Percentiles rank a stretch among this genome's conserved stretches.
Evolutionary conservation across 306 rosid species (phyloP).

Genomic region (Glycine tomentella): DNA sequence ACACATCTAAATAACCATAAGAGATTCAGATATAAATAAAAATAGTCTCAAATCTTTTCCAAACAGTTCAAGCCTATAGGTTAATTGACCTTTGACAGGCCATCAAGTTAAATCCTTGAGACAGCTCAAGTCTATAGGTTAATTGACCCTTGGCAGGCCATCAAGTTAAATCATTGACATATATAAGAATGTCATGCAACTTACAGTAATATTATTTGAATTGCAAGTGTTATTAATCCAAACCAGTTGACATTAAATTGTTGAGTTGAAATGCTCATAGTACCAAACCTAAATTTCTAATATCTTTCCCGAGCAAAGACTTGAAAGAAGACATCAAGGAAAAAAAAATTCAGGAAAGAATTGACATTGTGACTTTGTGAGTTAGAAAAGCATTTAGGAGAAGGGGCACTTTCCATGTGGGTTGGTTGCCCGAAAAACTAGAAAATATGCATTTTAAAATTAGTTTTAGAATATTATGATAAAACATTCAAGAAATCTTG

Average conservation of each 20-base stretch:
- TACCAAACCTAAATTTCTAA: not conserved
- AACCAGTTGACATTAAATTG: not conserved
- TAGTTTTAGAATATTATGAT: too few species aligned
- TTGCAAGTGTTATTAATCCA: constrained; percentile 3
- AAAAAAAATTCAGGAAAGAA: not conserved
- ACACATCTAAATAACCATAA: not conserved
- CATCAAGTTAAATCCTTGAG: not conserved
- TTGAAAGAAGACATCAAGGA: constrained; percentile 4
- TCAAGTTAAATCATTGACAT: not conserved
- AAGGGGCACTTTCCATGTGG: constrained; percentile 65
- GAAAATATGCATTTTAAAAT: constrained; percentile 78
- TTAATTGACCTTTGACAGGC: constrained; percentile 15
- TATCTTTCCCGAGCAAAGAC: constrained; percentile 20
- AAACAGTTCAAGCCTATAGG: constrained; percentile 3
- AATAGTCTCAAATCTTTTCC: not conserved
- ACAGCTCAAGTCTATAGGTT: constrained; percentile 9
- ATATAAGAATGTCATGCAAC: not conserved
- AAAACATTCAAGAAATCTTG: too few species aligned
- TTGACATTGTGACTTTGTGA: not conserved
- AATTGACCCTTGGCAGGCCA: not conserved
- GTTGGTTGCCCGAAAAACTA: constrained; percentile 93
- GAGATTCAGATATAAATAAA: not conserved
- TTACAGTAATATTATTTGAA: not conserved
- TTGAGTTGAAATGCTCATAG: constrained; percentile 23
- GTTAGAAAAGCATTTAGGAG: not conserved